Conservation (phyloP, 139 green algal genomes). For the Dunaliella sp. region DNA sequence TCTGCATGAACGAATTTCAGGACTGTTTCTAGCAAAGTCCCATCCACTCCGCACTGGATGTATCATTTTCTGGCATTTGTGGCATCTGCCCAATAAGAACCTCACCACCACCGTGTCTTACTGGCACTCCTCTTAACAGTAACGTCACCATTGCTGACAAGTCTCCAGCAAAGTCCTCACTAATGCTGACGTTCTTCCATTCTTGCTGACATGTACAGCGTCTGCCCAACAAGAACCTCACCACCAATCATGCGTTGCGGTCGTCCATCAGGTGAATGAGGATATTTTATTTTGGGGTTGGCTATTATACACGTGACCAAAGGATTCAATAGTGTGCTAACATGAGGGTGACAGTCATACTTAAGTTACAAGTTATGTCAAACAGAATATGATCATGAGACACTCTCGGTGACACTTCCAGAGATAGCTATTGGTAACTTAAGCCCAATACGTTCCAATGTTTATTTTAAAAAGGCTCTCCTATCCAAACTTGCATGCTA, state of each 20-base stretch:
- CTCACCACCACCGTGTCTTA: too few relatives aligned
- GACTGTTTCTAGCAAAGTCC: not conserved
- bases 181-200: not conserved
- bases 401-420: too few relatives aligned
- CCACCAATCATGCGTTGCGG: slow-evolving; percentile 27
- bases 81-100: not conserved
- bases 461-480: too few relatives aligned
- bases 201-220: slow-evolving; percentile 39
- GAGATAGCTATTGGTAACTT: too few relatives aligned
- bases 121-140: not conserved
- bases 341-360: too few relatives aligned
- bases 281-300: too few relatives aligned
- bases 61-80: not conserved
- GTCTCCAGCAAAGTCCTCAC: not conserved
- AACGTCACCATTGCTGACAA: not conserved
- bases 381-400: too few relatives aligned
- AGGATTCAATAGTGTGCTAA: too few relatives aligned
- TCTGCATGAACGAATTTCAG: not conserved
- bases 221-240: slow-evolving; percentile 28
- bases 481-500: too few relatives aligned
- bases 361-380: too few relatives aligned
- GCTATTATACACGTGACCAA: too few relatives aligned
- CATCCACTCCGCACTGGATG: not conserved
- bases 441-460: too few relatives aligned
- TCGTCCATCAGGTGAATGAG: slow-evolving; percentile 2